Conservation (phyloP, 768 basidiomycete species). For the Nevesoporus exiguus region DNA sequence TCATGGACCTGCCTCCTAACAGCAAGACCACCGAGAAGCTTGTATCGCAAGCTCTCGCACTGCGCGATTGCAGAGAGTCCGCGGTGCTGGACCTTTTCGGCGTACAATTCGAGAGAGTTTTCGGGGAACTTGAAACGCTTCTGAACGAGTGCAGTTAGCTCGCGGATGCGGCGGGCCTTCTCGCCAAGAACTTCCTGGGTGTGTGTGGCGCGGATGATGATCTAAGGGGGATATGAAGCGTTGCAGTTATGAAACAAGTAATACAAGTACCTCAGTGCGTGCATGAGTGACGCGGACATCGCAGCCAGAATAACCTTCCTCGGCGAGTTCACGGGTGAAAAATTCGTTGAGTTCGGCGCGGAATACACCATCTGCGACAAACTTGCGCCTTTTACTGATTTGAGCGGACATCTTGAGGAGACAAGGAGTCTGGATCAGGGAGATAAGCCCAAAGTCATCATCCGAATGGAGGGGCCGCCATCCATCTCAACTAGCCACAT, state of each 20-base stretch:
- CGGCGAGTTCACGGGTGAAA: constrained; percentile 96
- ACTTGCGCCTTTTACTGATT: constrained; percentile 99
- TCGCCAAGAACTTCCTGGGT: constrained; percentile 98
- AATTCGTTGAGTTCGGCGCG: constrained; percentile 99
- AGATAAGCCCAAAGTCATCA: constrained; percentile 23
- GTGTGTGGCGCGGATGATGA: constrained; percentile 99
- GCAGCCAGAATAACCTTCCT: constrained; percentile 99
- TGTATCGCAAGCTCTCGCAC: constrained; percentile 98
- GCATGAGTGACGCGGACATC: constrained; percentile 99
- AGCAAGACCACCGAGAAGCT: constrained; percentile 98
- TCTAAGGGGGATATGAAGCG: constrained; percentile 42
- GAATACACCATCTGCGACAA: constrained; percentile 98
- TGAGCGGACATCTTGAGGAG: constrained; percentile 66
- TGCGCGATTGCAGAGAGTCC: constrained; percentile 98
- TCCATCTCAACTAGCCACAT: constrained; percentile 19
- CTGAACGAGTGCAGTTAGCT: constrained; percentile 96
- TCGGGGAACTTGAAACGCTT: constrained; percentile 99
- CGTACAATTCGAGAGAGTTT: constrained; percentile 97
- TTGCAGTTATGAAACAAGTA: background rate
- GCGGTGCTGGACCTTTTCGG: constrained; percentile 98
- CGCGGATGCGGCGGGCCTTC: constrained; percentile 98
- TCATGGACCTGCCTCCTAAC: constrained; percentile 76
- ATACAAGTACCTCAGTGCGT: constrained; percentile 77
- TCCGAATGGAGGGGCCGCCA: constrained; percentile 13
- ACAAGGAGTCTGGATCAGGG: constrained; percentile 11